These are phyloP conservation scores for Vigna unguiculata DNA, from an alignment of 306 rosid genomes.

Conservation along the genomic window DNA sequence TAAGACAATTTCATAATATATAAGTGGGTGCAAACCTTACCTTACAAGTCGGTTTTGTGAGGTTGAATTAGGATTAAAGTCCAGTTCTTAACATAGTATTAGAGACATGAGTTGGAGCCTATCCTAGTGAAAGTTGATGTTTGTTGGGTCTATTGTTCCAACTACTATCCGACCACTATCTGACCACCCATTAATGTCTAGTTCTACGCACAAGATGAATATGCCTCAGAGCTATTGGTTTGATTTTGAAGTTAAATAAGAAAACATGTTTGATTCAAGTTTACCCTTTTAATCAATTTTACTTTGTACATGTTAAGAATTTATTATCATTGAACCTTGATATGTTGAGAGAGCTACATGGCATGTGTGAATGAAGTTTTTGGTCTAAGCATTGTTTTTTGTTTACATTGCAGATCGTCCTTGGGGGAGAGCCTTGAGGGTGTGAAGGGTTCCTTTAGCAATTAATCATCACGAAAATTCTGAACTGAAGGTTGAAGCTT, in stretches of 20 bases:
- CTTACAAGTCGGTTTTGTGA: too few relatives aligned
- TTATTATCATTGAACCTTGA: neutral
- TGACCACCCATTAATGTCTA: too few relatives aligned
- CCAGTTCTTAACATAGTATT: too few relatives aligned
- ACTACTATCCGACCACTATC: too few relatives aligned
- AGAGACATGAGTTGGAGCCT: too few relatives aligned
- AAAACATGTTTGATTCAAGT: neutral
- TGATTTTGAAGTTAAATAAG: neutral
- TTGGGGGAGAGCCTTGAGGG: constrained; percentile 87
- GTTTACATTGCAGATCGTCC: constrained; percentile 69
- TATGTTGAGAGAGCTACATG: constrained; percentile 25
- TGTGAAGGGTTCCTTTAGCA: constrained; percentile 76
- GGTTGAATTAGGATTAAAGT: too few relatives aligned
- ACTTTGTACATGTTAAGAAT: neutral
- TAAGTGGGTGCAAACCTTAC: too few relatives aligned
- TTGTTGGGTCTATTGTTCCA: too few relatives aligned
- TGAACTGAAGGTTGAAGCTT: constrained; percentile 14
- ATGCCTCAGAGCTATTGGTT: neutral
- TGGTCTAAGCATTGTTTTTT: constrained; percentile 20
- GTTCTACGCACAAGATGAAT: too few relatives aligned
- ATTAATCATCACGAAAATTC: constrained; percentile 40
- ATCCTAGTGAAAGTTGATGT: too few relatives aligned
- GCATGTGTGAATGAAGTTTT: constrained; percentile 21
- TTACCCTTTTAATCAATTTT: neutral
- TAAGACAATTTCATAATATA: too few relatives aligned